These are phyloP conservation scores for Tetrapisispora iriomotensis DNA, from an alignment of 805 yeast genomes.

Conservation along the genomic window DNA sequence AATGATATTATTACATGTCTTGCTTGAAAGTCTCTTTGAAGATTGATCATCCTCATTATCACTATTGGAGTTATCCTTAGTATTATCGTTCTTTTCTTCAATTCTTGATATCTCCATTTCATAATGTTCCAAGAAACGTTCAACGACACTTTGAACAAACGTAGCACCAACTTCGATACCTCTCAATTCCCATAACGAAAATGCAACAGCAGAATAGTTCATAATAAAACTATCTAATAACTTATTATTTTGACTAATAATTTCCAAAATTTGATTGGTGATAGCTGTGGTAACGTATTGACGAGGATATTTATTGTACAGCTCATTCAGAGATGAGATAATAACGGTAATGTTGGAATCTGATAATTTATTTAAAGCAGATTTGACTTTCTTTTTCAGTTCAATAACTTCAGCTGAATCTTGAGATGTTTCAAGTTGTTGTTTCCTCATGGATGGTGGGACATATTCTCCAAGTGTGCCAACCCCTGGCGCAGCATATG, in stretches of 20 bases:
- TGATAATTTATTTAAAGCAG: conserved; percentile 79
- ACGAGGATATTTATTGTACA: conserved; percentile 62
- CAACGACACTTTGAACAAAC: conserved; percentile 73
- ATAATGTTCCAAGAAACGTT: conserved; percentile 43
- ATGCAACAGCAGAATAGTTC: conserved; percentile 66
- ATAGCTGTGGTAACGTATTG: conserved; percentile 68
- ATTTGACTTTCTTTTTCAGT: conserved; percentile 59
- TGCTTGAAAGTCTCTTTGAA: conserved; percentile 16
- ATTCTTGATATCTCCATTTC: conserved; percentile 7
- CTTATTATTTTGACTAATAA: conserved; percentile 53
- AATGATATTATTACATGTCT: conserved; percentile 55
- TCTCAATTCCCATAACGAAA: conserved; percentile 63
- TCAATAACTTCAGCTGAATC: conserved; percentile 39
- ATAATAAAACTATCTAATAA: conserved; percentile 70
- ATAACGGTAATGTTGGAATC: conserved; percentile 73
- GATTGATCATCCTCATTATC: conserved; percentile 7
- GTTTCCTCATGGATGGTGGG: conserved; percentile 78
- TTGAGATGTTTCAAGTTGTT: conserved; percentile 31
- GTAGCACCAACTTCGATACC: conserved; percentile 89
- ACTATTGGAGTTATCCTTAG: background rate
- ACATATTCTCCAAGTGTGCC: conserved; percentile 44
- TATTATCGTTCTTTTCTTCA: background rate
- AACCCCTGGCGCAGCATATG: conserved; percentile 54
- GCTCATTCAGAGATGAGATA: conserved; percentile 52
- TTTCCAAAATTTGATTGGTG: conserved; percentile 52